Percentiles rank a stretch among this genome's conserved stretches.
Evolutionary conservation across 2,329 filamentous ascomycete genomes (phyloP).

Genomic region (Penicillium thymicola): DNA sequence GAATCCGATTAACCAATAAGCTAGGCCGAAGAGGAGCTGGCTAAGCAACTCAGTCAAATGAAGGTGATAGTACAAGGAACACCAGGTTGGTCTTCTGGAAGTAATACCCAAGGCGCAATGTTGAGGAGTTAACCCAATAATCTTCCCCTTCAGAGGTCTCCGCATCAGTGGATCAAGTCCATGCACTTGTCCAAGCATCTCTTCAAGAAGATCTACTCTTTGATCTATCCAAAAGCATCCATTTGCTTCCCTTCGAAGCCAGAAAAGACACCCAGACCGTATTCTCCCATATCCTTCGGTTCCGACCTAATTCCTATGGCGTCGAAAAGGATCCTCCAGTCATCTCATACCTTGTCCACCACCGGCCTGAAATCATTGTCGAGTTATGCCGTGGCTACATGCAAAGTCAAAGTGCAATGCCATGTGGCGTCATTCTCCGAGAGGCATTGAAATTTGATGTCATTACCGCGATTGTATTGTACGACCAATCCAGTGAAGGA

Average conservation of each 20-base stretch:
- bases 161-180: slow-evolving; percentile 80
- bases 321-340: slow-evolving; percentile 75
- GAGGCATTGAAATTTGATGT: slow-evolving; percentile 90
- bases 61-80: slow-evolving; percentile 91
- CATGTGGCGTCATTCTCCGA: slow-evolving; percentile 82
- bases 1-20: slow-evolving; percentile 52
- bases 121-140: neutral
- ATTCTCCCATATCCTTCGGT: slow-evolving; percentile 91
- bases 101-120: neutral
- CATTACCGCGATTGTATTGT: slow-evolving; percentile 84
- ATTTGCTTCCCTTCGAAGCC: slow-evolving; percentile 88
- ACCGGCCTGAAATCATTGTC: slow-evolving; percentile 80
- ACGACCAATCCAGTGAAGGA: slow-evolving; percentile 77
- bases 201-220: slow-evolving; percentile 88
- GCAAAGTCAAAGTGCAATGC: slow-evolving; percentile 83
- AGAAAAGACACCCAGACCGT: slow-evolving; percentile 94
- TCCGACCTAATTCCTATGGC: slow-evolving; percentile 63
- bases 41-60: slow-evolving; percentile 83
- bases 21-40: slow-evolving; percentile 81
- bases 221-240: slow-evolving; percentile 75
- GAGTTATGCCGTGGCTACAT: slow-evolving; percentile 88
- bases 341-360: slow-evolving; percentile 81
- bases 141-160: slow-evolving; percentile 67
- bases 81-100: slow-evolving; percentile 58
- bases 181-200: slow-evolving; percentile 77